Evolutionary conservation across 306 rosid genomes (phyloP).

Genomic region (Prunus fruticosa): DNA sequence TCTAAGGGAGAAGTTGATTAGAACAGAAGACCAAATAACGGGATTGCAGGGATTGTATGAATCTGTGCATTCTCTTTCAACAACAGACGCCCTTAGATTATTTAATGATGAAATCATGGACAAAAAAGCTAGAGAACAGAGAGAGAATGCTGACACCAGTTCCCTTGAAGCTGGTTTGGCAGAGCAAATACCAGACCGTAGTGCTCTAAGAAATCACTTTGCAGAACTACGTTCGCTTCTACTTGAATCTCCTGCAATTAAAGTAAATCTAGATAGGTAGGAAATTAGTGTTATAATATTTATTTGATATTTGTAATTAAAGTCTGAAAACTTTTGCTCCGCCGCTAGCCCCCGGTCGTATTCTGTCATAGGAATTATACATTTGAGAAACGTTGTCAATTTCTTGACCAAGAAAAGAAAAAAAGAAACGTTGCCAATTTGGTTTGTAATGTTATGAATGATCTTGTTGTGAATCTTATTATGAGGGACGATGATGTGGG

Average conservation of each 20-base stretch:
- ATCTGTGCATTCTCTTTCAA: constrained; percentile 61
- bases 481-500: not conserved
- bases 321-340: not conserved
- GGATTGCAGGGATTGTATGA: constrained; percentile 56
- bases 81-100: constrained; percentile 54
- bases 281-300: not conserved
- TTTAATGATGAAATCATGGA: constrained; percentile 47
- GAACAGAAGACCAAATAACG: constrained; percentile 43
- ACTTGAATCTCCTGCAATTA: constrained; percentile 42
- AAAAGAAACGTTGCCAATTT: not conserved
- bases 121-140: constrained; percentile 28
- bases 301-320: not conserved
- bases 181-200: constrained; percentile 30
- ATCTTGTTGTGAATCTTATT: not conserved
- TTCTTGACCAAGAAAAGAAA: not conserved
- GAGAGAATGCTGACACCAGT: constrained; percentile 26
- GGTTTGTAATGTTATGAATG: not conserved
- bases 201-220: constrained; percentile 33
- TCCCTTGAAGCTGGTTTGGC: constrained; percentile 15
- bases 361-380: not conserved
- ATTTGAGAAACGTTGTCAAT: not conserved
- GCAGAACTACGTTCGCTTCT: constrained; percentile 53
- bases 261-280: constrained; percentile 32
- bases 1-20: constrained; percentile 55
- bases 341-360: no score